Evolutionary conservation across 1,284 basidiomycete species (phyloP), one percentile per base, ranked within the genome.

Genomic region (Abortiporus biennis): DNA sequence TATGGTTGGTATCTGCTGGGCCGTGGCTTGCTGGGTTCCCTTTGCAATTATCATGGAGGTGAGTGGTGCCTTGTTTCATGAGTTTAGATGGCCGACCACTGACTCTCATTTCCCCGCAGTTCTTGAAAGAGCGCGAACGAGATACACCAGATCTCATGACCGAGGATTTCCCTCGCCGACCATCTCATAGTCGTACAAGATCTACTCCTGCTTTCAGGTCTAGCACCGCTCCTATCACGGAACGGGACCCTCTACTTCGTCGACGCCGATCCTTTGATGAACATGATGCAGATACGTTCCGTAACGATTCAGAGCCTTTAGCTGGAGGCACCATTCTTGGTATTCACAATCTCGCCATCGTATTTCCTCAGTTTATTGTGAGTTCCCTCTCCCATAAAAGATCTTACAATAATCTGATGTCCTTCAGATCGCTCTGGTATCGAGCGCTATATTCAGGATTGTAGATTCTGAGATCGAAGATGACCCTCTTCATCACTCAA

Each of bases 291-390:
- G 66, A 71, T 31, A 69, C 73, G 38, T 63, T 70, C 33, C 24
- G 41, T 1, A 25, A 47, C 5, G 51, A 53, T 15, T 62, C 63
- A 3, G 66, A 74, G 31, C 76, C 79, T 12, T 68, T 87, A 36
- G 86, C 91, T 0, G 93, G 94, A n/a, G 94, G 94, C 1, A 94
- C 92, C 2, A 85, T 97, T 36, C 74, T 97, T 36, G 94, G 94
- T 2, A 94, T 98, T 32, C 94, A 98, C 62, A 97, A 97, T 56
- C 69, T 97, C 4, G 89, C 93, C 2, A 92, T 95, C 47, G 92
- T 95, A 19, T 78, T 91, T 63, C 92, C 92, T 16, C 92, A 96
- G 55, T 89, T 95, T 57, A 74, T 94, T 45, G 92, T 92, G 57
- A 55, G 88, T 74, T 3, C 36, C 39, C 12, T 34, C 15, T 36